phyloP scores from a whole-genome alignment of 2,329 filamentous ascomycete species.

The Fusarium sp. region DNA sequence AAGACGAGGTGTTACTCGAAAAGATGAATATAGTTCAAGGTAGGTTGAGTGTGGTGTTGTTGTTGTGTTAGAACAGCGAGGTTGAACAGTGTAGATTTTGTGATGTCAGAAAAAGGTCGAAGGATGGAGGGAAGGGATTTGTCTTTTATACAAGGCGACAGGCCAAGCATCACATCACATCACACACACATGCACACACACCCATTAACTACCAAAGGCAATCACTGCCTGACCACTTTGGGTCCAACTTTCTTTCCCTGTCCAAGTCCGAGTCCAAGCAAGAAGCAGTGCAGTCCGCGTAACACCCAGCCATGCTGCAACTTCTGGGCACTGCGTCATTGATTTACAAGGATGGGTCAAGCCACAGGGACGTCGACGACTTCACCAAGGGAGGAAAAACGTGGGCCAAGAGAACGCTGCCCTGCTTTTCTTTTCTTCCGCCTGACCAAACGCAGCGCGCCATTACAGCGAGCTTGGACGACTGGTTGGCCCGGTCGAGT shows the following conservation, averaged over 20 bases:
- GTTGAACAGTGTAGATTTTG: conserved; percentile 17
- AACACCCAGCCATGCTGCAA: conserved; percentile 36
- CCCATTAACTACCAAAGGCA: conserved; percentile 8
- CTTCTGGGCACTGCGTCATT: conserved; percentile 50
- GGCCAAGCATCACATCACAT: conserved; percentile 34
- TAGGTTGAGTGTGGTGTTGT: conserved; percentile 16
- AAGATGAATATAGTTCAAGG: conserved; percentile 10
- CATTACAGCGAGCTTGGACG: conserved; percentile 12
- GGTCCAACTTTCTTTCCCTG: conserved; percentile 31
- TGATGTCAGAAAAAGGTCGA: conserved; percentile 2
- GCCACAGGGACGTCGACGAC: conserved; percentile 35
- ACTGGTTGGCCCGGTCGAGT: conserved; percentile 6
- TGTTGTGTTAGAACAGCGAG: conserved; percentile 10
- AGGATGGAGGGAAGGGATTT: conserved; percentile 34
- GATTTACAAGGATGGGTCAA: conserved; percentile 40
- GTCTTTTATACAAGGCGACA: conserved; percentile 41
- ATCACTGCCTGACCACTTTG: conserved; percentile 20
- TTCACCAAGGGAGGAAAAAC: conserved; percentile 16
- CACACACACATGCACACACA: conserved; percentile 27
- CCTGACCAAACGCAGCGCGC: conserved; percentile 28
- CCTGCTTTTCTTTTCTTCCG: conserved; percentile 32
- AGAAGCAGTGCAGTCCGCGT: conserved; percentile 15
- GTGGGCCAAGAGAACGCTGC: conserved; percentile 36
- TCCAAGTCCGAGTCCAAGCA: conserved; percentile 28
- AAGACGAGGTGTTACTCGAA: conserved; percentile 28